Percentiles rank a stretch among this genome's conserved stretches.
Conservation (phyloP, 2,329 filamentous ascomycete genomes). For the Tolypocladium paradoxum region DNA sequence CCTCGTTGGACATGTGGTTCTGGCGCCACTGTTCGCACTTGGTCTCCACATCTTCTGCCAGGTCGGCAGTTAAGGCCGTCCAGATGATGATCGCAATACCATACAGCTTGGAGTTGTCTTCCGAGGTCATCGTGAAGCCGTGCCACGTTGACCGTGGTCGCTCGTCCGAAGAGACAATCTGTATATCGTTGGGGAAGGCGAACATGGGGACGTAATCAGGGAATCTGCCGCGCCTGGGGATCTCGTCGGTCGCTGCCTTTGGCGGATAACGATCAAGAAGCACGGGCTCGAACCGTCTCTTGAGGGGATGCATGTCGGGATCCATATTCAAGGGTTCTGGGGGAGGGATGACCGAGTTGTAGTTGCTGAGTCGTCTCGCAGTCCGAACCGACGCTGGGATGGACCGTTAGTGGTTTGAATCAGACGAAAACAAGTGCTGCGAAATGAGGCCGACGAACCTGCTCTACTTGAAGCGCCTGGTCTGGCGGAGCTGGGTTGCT, state of each 20-base stretch:
- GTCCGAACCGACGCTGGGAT: constrained; percentile 59
- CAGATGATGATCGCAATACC: constrained; percentile 87
- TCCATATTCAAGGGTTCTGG: constrained; percentile 84
- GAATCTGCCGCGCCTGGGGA: constrained; percentile 71
- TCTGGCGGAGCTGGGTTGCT: constrained; percentile 67
- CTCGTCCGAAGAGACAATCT: constrained; percentile 90
- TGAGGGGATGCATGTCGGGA: constrained; percentile 90
- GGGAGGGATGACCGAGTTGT: constrained; percentile 93
- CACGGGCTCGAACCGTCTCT: constrained; percentile 91
- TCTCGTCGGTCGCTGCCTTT: constrained; percentile 69
- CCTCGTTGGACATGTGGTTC: constrained; percentile 78
- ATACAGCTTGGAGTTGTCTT: constrained; percentile 84
- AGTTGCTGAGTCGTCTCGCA: constrained; percentile 83
- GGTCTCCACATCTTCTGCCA: constrained; percentile 73
- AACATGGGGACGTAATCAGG: constrained; percentile 99
- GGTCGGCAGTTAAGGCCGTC: constrained; percentile 72
- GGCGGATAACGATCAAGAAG: constrained; percentile 88
- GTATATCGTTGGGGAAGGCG: constrained; percentile 95
- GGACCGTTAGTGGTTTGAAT: constrained; percentile 15
- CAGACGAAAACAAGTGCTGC: constrained; percentile 1
- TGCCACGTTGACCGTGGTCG: constrained; percentile 96
- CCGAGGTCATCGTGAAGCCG: constrained; percentile 94
- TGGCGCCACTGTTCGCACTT: constrained; percentile 81
- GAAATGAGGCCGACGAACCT: constrained; percentile 26
- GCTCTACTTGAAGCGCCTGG: constrained; percentile 44